Base-by-base conservation (phyloP, 1,284 basidiomycete genomes). In the Inonotus hispidus region DNA sequence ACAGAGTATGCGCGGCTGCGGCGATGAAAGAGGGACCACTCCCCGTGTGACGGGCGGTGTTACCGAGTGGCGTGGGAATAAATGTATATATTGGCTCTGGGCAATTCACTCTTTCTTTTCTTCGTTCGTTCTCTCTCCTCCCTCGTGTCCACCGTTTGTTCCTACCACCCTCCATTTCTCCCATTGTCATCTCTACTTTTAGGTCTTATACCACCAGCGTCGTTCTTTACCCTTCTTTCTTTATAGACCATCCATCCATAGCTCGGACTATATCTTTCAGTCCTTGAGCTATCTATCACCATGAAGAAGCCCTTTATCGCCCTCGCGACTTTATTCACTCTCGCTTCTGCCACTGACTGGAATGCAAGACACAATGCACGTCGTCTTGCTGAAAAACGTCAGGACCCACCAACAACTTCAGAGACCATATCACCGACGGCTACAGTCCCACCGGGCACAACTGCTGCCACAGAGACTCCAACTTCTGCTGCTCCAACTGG, bases 301-400 rank as follows among this genome's bases (percentile, higher is more conserved):
- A 70, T 62, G 64, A 83, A 83, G 79, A 79, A 74, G 69, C 65
- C 75, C 61, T 69, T 72, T 67, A 60, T 60, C 23, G 68, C 73
- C 66, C 63, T 81, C 56, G 69, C 77, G 70, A 68, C 74, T 74
- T 72, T 82, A 71, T 74, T 80, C 39, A 66, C 75, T 61, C 63
- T 79, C 64, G 63, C 77, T 64, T 71, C 68, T 65, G 79, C 77
- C 27, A 67, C 73, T 65, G 70, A 70, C 56, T 50, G 65, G 45
- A 67, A 68, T 62, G 64, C 54, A 38, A 58, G 60, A 11, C 67
- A 67, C 52, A 1, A 43, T 1, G 69, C 70, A 35, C 65, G 56
- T 56, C 10, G 8, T 52, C 70, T 73, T 16, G 16, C 19, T 21
- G 53, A 35, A 25, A 67, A 65, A 43, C 43, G 41, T 35, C 66